Conservation (phyloP, 805 yeast genomes). For the Spathaspora arborariae region DNA sequence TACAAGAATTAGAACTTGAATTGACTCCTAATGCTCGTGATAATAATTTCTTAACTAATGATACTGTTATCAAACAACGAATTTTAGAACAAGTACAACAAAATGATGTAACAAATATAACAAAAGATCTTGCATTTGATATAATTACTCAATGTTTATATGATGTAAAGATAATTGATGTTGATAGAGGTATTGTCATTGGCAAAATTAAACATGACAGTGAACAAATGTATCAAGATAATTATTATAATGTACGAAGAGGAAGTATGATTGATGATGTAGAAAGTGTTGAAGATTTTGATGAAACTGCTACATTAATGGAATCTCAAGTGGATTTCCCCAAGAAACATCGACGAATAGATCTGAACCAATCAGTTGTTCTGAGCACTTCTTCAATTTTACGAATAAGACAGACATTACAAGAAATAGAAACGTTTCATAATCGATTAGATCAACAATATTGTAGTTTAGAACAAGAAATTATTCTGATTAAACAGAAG, state of each 20-base stretch:
- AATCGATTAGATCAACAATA: conserved; percentile 3
- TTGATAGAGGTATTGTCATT: conserved; percentile 11
- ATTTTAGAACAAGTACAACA: not conserved
- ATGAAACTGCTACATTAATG: conserved; percentile 12
- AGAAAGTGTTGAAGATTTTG: conserved; percentile 6
- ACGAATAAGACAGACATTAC: conserved; percentile 4
- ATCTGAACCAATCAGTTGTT: not conserved
- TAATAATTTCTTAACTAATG: conserved; percentile 1
- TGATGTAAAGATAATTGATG: conserved; percentile 17
- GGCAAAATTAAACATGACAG: conserved; percentile 10
- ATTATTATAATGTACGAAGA: not conserved
- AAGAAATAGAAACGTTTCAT: conserved; percentile 10
- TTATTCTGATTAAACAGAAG: conserved; percentile 2
- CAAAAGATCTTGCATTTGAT: conserved; percentile 12
- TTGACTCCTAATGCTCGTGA: not conserved
- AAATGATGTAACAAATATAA: not conserved
- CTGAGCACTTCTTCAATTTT: not conserved
- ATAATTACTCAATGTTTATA: conserved; percentile 12
- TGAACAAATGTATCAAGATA: not conserved
- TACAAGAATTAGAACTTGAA: conserved; percentile 4
- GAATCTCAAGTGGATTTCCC: conserved; percentile 1
- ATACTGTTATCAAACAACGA: not conserved
- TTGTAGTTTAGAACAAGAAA: not conserved
- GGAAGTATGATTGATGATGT: not conserved
- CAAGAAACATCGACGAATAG: not conserved